Base-by-base conservation (phyloP, 371 early-diverging fungal species). In the Circinella umbellata region DNA sequence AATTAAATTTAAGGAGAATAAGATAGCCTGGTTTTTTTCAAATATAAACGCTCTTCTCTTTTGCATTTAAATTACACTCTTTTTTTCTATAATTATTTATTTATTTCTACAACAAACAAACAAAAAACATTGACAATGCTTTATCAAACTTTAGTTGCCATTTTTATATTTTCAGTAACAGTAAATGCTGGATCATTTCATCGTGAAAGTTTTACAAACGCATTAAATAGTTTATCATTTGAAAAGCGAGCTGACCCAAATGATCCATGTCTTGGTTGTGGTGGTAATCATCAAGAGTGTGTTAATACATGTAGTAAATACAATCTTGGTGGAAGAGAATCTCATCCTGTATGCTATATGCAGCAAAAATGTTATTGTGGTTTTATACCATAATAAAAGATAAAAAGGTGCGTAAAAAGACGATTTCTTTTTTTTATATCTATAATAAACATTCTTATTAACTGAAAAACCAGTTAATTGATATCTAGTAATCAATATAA, bases 141-240 rank as follows among this genome's bases (percentile, higher is more conserved):
- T 42, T 42, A 42, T 42, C 42, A 3, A 42, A 42, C 42, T 3
- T 42, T 6, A 5, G 0, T 35, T n/a, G 10, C 35, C 57, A 11
- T 57, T 27, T 35, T 57, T 35, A 14, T 57, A 57, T 20, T 57
- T 27, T 57, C 57, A 10, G 17, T 42, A 3, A 38, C 42, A 37
- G 62, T 61, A 3, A 11, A 61, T 61, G 62, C 62, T 18, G 62
- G 62, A 11, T 61, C 62, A 11, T 61, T 37, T 37, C 62, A 61
- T 61, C 62, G 62, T 15, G 14, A 27, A 4, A 8, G 37, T 15
- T 9, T 17, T 18, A 17, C 9, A 42, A 18, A 61, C 13, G 34
- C 55, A n/a, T 54, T 27, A n/a, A 6, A 20, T 3, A 4, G n/a
- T n/a, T 11, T 27, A 8, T 20, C n/a, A 20, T 38, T 17, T n/a